Conservation (phyloP, 2,329 filamentous ascomycete species). For the Ciborinia camelliae region DNA sequence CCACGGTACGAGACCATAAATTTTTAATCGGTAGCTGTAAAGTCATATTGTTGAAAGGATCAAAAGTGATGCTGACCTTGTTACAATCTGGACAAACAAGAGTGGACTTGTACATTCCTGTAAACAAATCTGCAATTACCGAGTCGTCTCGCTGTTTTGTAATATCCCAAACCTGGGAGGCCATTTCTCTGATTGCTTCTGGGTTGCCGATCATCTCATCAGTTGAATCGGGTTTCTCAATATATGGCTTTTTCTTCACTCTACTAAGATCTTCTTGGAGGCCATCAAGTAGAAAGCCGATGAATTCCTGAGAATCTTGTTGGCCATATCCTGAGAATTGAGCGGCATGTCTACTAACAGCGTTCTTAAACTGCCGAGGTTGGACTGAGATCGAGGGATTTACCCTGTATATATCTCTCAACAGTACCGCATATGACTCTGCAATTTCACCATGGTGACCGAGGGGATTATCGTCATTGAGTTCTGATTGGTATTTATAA, state of each 20-base stretch:
- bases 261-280: constrained; percentile 94
- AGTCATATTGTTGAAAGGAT: constrained; percentile 93
- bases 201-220: constrained; percentile 90
- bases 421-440: constrained; percentile 72
- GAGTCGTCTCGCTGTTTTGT: constrained; percentile 92
- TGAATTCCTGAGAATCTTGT: constrained; percentile 95
- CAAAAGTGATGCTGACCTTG: constrained; percentile 98
- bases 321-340: constrained; percentile 93
- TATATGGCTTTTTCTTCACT: constrained; percentile 92
- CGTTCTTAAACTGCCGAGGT: constrained; percentile 77
- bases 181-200: constrained; percentile 76
- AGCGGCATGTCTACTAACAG: constrained; percentile 75
- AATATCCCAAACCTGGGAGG: constrained; percentile 84
- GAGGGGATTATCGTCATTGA: constrained; percentile 82
- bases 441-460: constrained; percentile 84
- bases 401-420: constrained; percentile 75
- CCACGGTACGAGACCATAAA: constrained; percentile 71
- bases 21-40: constrained; percentile 85
- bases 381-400: constrained; percentile 64
- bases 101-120: constrained; percentile 97
- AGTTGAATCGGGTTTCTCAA: constrained; percentile 95
- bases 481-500: constrained; percentile 69
- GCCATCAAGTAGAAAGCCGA: constrained; percentile 91
- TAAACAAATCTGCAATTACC: constrained; percentile 91
- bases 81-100: constrained; percentile 85